Conservation (phyloP, 768 basidiomycete species). For the Baorangia bicolor region DNA sequence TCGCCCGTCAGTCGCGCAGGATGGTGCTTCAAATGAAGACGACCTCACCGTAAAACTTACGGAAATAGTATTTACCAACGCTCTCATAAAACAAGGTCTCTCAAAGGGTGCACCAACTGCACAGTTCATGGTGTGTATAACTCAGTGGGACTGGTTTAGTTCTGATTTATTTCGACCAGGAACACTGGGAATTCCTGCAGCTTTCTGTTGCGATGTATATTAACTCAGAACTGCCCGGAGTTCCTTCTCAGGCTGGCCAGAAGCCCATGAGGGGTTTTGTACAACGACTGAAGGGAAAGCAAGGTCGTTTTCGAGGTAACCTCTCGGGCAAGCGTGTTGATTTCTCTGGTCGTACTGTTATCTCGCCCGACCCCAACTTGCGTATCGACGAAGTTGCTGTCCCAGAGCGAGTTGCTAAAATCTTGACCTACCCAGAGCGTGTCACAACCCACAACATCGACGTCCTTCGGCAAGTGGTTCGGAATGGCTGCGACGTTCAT, state of each 20-base stretch:
- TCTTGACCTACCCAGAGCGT: conserved; percentile 94
- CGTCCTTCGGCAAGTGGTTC: conserved; percentile 66
- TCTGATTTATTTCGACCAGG: conserved; percentile 43
- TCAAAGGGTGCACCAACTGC: conserved; percentile 84
- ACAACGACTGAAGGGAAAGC: conserved; percentile 97
- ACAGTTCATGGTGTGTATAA: conserved; percentile 72
- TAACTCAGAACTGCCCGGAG: conserved; percentile 95
- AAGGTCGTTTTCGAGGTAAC: conserved; percentile 98
- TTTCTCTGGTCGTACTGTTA: conserved; percentile 97
- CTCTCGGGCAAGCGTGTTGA: conserved; percentile 99
- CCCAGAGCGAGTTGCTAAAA: conserved; percentile 91
- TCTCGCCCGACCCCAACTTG: conserved; percentile 98
- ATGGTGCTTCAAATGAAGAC: conserved; percentile 97
- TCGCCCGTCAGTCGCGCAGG: conserved; percentile 94
- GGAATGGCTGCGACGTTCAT: conserved; percentile 87
- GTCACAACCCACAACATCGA: conserved; percentile 92
- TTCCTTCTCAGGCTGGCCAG: conserved; percentile 81
- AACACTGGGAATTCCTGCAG: conserved; percentile 98
- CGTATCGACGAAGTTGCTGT: conserved; percentile 98
- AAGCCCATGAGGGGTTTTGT: conserved; percentile 98
- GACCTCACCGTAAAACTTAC: conserved; percentile 96
- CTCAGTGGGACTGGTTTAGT: neutral
- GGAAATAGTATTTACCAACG: conserved; percentile 94
- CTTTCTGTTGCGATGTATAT: conserved; percentile 96
- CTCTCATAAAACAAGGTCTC: conserved; percentile 87